Evolutionary conservation across 257 asterid genomes (phyloP), one percentile per base, ranked within the genome.

Genomic region (Solanum pennellii): DNA sequence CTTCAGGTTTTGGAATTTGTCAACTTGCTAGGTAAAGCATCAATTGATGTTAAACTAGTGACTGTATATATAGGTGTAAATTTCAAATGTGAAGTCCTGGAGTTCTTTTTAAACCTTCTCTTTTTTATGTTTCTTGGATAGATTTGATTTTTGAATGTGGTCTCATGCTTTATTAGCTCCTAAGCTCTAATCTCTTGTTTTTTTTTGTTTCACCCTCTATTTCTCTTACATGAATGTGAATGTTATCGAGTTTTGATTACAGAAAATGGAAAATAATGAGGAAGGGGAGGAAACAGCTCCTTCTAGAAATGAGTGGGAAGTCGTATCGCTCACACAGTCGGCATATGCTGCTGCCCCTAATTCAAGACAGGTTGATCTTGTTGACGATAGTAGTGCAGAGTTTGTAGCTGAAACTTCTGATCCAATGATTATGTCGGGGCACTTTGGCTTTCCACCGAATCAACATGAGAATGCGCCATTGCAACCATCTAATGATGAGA

Each of bases 371-470:
- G 89, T 83, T 29, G 86, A 44, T 75, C 83, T 82, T 14, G 62
- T 56, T 42, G 92, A 90, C 75, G 86, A 77, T 21, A 84, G 85
- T 80, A 89, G 47, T 75, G 91, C 84, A 82, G 92, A 91, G 83
- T 44, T 72, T 42, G 92, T 89, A 31, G 94, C 92, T 72, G 95
- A 93, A 90, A 89, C 94, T 85, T 93, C 98, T 41, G 90, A 42
- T 88, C 90, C 95, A 77, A 86, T 94, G 95, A 90, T 96, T 88
- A 92, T 92, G 96, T 93, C 98, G 75, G 90, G 94, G 76, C 98
- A 95, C 87, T 95, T 95, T 69, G 89, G 89, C 83, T 91, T 95
- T 88, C 98, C 98, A 76, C 97, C 95, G 23, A 91, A 88, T 86
- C 94, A 86, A 73, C 91, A 79, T 25, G 95, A 94, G 86, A 91